Evolutionary conservation across 2,329 filamentous ascomycete genomes (phyloP).

Genomic region (Byssoonygena ceratinophila): DNA sequence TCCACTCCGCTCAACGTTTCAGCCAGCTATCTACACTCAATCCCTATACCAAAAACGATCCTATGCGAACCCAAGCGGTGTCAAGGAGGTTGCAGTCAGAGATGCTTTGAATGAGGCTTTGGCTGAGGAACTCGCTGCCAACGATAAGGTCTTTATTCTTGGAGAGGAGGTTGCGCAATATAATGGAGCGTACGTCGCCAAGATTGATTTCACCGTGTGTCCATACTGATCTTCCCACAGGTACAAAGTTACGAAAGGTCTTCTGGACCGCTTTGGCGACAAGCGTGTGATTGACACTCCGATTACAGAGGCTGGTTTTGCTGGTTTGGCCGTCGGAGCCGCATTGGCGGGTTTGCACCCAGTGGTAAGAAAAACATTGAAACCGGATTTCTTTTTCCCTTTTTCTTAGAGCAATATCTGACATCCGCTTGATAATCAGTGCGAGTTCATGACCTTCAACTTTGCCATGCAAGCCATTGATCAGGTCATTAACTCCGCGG

Average conservation of each 20-base stretch:
- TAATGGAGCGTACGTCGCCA: conserved; percentile 73
- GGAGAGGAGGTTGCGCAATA: conserved; percentile 99
- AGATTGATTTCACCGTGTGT: no score
- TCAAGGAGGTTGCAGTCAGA: conserved; percentile 91
- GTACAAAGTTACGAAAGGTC: conserved; percentile 98
- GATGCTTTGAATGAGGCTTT: conserved; percentile 97
- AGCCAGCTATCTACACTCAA: conserved; percentile 40
- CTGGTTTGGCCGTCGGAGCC: conserved; percentile 84
- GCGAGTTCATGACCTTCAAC: conserved; percentile 99
- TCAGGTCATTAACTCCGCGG: conserved; percentile 97
- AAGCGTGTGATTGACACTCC: conserved; percentile 96
- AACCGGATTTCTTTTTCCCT: conserved; percentile 20
- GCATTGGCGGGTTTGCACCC: conserved; percentile 90
- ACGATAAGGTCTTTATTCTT: conserved; percentile 89
- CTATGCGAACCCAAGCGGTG: conserved; percentile 51
- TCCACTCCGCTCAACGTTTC: conserved; percentile 45
- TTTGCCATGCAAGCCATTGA: conserved; percentile 99
- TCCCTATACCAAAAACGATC: conserved; percentile 40
- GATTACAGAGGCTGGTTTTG: conserved; percentile 95
- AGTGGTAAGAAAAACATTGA: conserved; percentile 52
- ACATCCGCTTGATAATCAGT: conserved; percentile 41
- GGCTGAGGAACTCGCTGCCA: conserved; percentile 88
- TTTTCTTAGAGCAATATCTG: not conserved
- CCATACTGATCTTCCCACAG: conserved; percentile 28
- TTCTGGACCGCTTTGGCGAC: conserved; percentile 92